Evolutionary conservation across 495 filamentous ascomycete species (phyloP), one percentile per base, ranked within the genome.

Genomic region (Neurospora cerealis): DNA sequence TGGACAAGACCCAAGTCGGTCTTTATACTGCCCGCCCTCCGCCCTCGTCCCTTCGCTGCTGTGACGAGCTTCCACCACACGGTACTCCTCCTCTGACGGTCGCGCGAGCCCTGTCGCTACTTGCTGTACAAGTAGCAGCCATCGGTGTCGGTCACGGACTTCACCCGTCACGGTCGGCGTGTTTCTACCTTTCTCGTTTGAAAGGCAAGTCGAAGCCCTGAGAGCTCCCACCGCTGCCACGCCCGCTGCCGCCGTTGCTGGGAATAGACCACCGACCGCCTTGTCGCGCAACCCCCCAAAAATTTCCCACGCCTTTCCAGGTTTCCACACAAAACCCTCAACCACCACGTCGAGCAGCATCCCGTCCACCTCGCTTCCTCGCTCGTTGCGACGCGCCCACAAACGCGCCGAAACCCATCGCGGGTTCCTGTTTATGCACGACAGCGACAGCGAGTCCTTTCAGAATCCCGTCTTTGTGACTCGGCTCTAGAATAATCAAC

Each of bases 221-320:
- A 36, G 28, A 34, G 28, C 54, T 66, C 54, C 54, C 54, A 66
- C 54, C 54, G 54, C 54, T 62, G 54, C 54, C 54, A 62, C 54
- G 54, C 46, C 46, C 46, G 46, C 21, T 54, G 46, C 46, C 46
- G 21, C 54, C 54, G 24, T 62, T 62, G 54, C 54, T 62, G 54
- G 15, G 28, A 32, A 17, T 62, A 62, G 54, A 62, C 28, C 11
- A 34, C 54, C 54, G 54, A 66, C 54, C 54, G 54, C 54, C 54
- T 66, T 34, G 54, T 71, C 73, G 70, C 70, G 70, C 38, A 66
- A 62, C 37, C 69, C 69, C 73, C 73, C 72, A 54, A 74, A 74
- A 71, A 71, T 71, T 66, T 66, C 42, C 19, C 19, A 73, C 71
- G 70, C 37, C 37, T 66, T 34, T 66, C 7, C 54, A 66, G 15